A percentile compares a stretch with the other conserved stretches of the same genome.
Conservation (phyloP, 2,329 filamentous ascomycete species). For the Alternaria novae-zelandiae region DNA sequence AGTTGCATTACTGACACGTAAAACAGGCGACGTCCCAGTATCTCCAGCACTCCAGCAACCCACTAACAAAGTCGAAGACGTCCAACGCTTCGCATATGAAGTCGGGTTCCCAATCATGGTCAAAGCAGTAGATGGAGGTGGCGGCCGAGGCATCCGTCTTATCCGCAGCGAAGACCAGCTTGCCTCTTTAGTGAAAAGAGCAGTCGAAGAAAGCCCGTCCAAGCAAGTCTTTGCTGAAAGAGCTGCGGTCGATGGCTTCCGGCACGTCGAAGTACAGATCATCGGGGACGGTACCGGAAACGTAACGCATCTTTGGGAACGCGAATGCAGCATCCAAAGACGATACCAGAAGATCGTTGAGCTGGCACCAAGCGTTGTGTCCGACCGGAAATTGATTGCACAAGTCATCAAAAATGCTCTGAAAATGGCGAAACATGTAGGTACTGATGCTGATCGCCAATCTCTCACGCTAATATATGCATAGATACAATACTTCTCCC, state of each 20-base stretch:
- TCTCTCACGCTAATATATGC: neutral
- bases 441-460: neutral
- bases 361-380: slow-evolving; percentile 60
- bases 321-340: slow-evolving; percentile 67
- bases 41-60: slow-evolving; percentile 56
- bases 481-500: slow-evolving; percentile 61
- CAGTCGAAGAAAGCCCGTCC: slow-evolving; percentile 65
- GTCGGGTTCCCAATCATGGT: slow-evolving; percentile 65
- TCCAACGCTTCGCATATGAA: slow-evolving; percentile 64
- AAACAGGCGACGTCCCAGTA: slow-evolving; percentile 55
- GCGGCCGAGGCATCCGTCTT: slow-evolving; percentile 65
- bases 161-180: slow-evolving; percentile 55
- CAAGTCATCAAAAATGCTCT: slow-evolving; percentile 62
- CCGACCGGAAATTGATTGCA: slow-evolving; percentile 55
- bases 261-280: slow-evolving; percentile 68
- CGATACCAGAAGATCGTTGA: slow-evolving; percentile 69
- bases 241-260: slow-evolving; percentile 67
- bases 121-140: slow-evolving; percentile 70
- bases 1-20: neutral
- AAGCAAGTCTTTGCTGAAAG: slow-evolving; percentile 65
- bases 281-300: slow-evolving; percentile 62
- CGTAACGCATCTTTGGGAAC: slow-evolving; percentile 64
- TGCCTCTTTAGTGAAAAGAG: slow-evolving; percentile 55
- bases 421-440: slow-evolving; percentile 57
- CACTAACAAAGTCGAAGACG: slow-evolving; percentile 52